Percentiles rank a stretch among this genome's conserved stretches.
Evolutionary conservation across 371 early-diverging fungal species (phyloP).

Genomic region (Lichtheimia corymbifera): DNA sequence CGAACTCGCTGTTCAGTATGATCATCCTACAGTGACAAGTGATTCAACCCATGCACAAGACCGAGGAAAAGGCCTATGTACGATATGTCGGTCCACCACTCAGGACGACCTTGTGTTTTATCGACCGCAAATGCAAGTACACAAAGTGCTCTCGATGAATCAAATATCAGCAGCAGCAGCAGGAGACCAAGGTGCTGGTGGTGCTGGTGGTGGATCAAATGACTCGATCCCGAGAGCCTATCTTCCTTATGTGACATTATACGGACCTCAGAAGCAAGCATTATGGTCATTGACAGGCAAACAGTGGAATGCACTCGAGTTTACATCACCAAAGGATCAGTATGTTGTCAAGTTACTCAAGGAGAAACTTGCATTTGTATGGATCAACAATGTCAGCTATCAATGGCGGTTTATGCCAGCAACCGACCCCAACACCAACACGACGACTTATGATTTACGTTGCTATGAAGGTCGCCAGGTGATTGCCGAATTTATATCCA

Average conservation of each 20-base stretch:
- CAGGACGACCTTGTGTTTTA: constrained; percentile 12
- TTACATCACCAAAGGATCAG: constrained; percentile 9
- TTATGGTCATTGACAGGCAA: constrained; percentile 27
- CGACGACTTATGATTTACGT: constrained; percentile 13
- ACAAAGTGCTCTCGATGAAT: constrained; percentile 8
- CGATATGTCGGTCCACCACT: constrained; percentile 5
- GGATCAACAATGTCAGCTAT: constrained; percentile 12
- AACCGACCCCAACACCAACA: constrained; percentile 5
- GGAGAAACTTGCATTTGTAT: constrained; percentile 24
- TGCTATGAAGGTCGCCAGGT: constrained; percentile 12
- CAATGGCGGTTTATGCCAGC: constrained; percentile 20
- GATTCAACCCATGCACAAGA: not conserved
- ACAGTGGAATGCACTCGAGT: constrained; percentile 35
- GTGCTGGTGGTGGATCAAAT: not conserved
- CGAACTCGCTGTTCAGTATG: constrained; percentile 15
- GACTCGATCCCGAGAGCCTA: constrained; percentile 10
- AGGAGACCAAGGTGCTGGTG: not conserved
- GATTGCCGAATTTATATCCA: constrained; percentile 12
- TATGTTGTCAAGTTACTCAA: constrained; percentile 20
- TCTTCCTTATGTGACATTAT: constrained; percentile 21
- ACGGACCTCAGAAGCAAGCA: constrained; percentile 15
- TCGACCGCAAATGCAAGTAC: constrained; percentile 20
- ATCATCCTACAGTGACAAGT: constrained; percentile 7
- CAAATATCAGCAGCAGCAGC: constrained; percentile 6
- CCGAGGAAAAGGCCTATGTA: constrained; percentile 5